phyloP scores from a whole-genome alignment of 805 yeast genomes.

The Candida jianshihensis region DNA sequence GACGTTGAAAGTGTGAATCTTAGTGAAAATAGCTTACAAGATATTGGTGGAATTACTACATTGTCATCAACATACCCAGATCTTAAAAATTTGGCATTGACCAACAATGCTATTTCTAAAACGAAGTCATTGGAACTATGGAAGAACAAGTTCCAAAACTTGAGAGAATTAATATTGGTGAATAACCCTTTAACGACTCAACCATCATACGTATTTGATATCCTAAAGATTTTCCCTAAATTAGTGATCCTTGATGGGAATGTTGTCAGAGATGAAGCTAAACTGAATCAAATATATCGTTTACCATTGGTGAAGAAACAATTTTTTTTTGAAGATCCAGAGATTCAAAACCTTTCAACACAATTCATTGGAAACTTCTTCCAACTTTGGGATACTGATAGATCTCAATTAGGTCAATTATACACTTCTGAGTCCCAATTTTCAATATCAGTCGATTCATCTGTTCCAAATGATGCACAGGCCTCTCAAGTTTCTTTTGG shows the following conservation, averaged over 20 bases:
- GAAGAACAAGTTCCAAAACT: conserved; percentile 63
- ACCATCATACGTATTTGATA: conserved; percentile 47
- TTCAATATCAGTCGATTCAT: conserved; percentile 69
- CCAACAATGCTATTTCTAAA: conserved; percentile 61
- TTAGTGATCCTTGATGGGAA: conserved; percentile 73
- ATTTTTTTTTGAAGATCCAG: conserved; percentile 76
- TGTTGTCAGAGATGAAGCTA: conserved; percentile 66
- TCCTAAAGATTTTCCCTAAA: conserved; percentile 72
- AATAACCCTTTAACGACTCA: conserved; percentile 66
- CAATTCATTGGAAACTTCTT: conserved; percentile 71
- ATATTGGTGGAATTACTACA: conserved; percentile 51
- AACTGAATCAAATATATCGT: conserved; percentile 41
- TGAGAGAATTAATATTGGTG: conserved; percentile 70
- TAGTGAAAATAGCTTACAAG: conserved; percentile 57
- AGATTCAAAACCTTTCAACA: conserved; percentile 64
- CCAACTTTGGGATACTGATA: conserved; percentile 74
- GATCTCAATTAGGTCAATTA: conserved; percentile 60
- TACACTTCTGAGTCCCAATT: conserved; percentile 84
- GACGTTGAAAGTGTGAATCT: conserved; percentile 64
- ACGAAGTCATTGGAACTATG: conserved; percentile 61
- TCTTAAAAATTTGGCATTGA: conserved; percentile 71
- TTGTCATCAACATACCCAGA: conserved; percentile 70
- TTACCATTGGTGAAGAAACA: conserved; percentile 52
- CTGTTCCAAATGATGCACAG: conserved; percentile 46
- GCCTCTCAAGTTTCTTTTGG: conserved; percentile 43